Percentiles rank a stretch among this genome's conserved stretches.
These are phyloP conservation scores for Hyphopichia wangnamkhiaoensis DNA, from an alignment of 1,139 yeast species.

Conservation along the genomic window DNA sequence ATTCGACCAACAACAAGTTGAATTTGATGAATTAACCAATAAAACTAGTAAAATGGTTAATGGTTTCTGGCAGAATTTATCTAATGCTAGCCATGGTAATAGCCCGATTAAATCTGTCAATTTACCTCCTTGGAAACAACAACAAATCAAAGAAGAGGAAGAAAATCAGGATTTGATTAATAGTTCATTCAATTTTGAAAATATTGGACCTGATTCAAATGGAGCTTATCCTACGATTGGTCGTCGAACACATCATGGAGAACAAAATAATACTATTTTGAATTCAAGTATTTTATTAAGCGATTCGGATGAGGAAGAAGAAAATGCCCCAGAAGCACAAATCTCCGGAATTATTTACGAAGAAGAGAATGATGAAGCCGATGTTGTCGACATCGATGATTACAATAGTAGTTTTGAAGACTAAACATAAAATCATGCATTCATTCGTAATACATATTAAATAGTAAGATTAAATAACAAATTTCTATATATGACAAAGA, in stretches of 20 bases:
- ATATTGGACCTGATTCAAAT: constrained; percentile 6
- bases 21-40: constrained; percentile 20
- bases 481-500: too few species aligned
- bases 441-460: too few species aligned
- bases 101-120: too few species aligned
- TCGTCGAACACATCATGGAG: constrained; percentile 2
- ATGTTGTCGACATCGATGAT: constrained; percentile 27
- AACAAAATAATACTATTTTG: constrained; percentile 8
- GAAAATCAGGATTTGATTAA: constrained; percentile 18
- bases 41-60: constrained; percentile 24
- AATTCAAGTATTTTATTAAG: constrained; percentile 8
- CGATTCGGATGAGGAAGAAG: constrained; percentile 3
- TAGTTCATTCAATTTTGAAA: constrained; percentile 31
- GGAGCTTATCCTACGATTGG: constrained; percentile 2
- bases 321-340: not conserved
- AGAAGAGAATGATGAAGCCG: constrained; percentile 11
- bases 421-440: too few species aligned
- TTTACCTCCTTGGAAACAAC: too few species aligned
- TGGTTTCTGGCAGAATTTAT: constrained; percentile 16
- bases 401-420: constrained; percentile 18
- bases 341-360: constrained; percentile 2
- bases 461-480: too few species aligned
- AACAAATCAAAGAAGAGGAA: not conserved
- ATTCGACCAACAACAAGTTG: constrained; percentile 20
- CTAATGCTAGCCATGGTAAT: constrained; percentile 12